Percentiles rank a stretch among this genome's conserved stretches.
phyloP scores from a whole-genome alignment of 805 yeast species.

The Hanseniaspora guilliermondii region DNA sequence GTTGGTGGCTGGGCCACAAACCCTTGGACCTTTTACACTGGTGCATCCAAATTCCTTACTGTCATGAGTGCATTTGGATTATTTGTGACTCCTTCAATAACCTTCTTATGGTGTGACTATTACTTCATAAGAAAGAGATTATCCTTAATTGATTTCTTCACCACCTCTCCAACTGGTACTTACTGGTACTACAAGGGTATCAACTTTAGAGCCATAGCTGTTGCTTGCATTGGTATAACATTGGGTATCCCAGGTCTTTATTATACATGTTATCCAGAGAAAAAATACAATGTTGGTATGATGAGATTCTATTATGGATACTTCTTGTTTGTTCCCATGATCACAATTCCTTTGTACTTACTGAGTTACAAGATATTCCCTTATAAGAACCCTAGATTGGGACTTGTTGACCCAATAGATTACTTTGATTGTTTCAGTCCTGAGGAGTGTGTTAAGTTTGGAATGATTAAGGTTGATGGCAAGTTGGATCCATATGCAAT shows the following conservation, averaged over 20 bases:
- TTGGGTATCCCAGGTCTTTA: slow-evolving; percentile 20
- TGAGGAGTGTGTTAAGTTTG: slow-evolving; percentile 16
- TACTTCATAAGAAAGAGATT: slow-evolving; percentile 27
- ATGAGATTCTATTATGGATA: slow-evolving; percentile 20
- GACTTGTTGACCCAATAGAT: slow-evolving; percentile 18
- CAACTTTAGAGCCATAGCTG: slow-evolving; percentile 17
- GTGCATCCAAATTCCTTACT: slow-evolving; percentile 27
- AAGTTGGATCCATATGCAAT: slow-evolving; percentile 13
- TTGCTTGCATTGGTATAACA: slow-evolving; percentile 16
- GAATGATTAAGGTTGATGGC: slow-evolving; percentile 17
- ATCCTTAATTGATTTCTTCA: slow-evolving; percentile 28
- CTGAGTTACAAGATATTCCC: slow-evolving; percentile 16
- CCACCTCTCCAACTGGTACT: slow-evolving; percentile 19
- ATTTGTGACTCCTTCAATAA: slow-evolving; percentile 30
- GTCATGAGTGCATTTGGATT: slow-evolving; percentile 33
- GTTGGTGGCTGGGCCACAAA: slow-evolving; percentile 28
- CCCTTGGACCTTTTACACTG: slow-evolving; percentile 33
- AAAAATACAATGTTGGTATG: slow-evolving; percentile 17
- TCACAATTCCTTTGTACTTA: slow-evolving; percentile 17
- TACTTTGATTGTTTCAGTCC: slow-evolving; percentile 21
- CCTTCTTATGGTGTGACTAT: slow-evolving; percentile 29
- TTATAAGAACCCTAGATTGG: slow-evolving; percentile 16
- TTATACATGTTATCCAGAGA: slow-evolving; percentile 16
- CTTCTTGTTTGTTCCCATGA: slow-evolving; percentile 19
- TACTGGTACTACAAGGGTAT: slow-evolving; percentile 20